Percentiles rank a stretch among this genome's conserved stretches.
Evolutionary conservation across 2,329 filamentous ascomycete genomes (phyloP).

Genomic region (Pleoardoris graminearum): DNA sequence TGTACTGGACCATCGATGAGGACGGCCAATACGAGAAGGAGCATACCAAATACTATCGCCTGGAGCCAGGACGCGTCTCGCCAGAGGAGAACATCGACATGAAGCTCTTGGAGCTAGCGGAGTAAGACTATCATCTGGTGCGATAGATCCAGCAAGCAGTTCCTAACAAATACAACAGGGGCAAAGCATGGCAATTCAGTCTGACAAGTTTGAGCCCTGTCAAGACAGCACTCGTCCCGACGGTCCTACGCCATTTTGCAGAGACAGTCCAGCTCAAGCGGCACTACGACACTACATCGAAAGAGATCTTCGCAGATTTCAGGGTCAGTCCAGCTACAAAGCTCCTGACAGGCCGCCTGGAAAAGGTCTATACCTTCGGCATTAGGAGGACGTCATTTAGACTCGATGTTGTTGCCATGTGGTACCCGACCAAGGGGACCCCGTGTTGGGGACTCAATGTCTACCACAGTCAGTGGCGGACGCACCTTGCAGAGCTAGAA

Average conservation of each 20-base stretch:
- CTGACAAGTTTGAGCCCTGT: slow-evolving; percentile 31
- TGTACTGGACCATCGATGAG: slow-evolving; percentile 39
- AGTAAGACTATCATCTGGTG: slow-evolving; percentile 19
- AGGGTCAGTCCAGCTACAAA: slow-evolving; percentile 20
- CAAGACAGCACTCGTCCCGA: slow-evolving; percentile 20
- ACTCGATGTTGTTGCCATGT: slow-evolving; percentile 31
- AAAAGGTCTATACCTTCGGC: slow-evolving; percentile 38
- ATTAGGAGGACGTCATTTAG: slow-evolving; percentile 33
- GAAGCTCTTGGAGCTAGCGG: slow-evolving; percentile 38
- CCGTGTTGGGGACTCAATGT: slow-evolving; percentile 39
- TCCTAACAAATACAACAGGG: slow-evolving; percentile 19
- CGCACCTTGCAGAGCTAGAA: slow-evolving; percentile 33
- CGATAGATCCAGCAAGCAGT: not conserved
- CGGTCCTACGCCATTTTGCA: slow-evolving; percentile 30
- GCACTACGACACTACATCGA: slow-evolving; percentile 17
- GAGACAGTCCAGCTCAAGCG: slow-evolving; percentile 22
- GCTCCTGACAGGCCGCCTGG: slow-evolving; percentile 22
- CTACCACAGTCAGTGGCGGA: slow-evolving; percentile 36
- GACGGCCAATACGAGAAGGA: slow-evolving; percentile 37
- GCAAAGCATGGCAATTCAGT: slow-evolving; percentile 36
- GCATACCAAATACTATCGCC: slow-evolving; percentile 24
- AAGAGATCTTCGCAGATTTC: slow-evolving; percentile 26
- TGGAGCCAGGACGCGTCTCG: slow-evolving; percentile 17
- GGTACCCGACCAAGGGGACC: slow-evolving; percentile 24
- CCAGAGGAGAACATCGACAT: slow-evolving; percentile 35